phyloP scores from a whole-genome alignment of 2,329 filamentous ascomycete genomes.

The Fusarium multiceps region DNA sequence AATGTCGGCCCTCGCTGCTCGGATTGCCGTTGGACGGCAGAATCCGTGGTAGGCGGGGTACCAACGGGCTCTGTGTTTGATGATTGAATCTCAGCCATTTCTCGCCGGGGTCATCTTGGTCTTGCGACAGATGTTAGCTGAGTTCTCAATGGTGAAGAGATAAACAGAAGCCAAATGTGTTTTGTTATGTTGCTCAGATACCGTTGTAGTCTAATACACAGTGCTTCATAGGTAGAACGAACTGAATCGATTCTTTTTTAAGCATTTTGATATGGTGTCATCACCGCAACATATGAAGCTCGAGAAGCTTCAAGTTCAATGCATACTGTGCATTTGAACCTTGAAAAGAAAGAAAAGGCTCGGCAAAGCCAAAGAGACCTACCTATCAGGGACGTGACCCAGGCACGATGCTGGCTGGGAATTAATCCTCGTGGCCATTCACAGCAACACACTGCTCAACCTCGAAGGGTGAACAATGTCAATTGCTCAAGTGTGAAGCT shows the following conservation, averaged over 20 bases:
- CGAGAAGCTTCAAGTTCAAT: conserved; percentile 4
- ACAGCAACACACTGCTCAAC: conserved; percentile 38
- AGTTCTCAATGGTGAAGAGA: neutral
- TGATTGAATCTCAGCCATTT: conserved; percentile 57
- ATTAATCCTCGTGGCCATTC: conserved; percentile 44
- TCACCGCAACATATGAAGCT: conserved; percentile 59
- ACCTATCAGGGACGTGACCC: conserved; percentile 50
- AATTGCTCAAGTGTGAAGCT: conserved; percentile 34
- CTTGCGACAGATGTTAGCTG: conserved; percentile 46
- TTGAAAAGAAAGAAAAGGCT: neutral
- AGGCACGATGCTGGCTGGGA: conserved; percentile 40
- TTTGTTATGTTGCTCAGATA: conserved; percentile 76
- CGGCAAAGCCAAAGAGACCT: conserved; percentile 26
- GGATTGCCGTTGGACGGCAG: conserved; percentile 34
- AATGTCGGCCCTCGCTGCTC: conserved; percentile 58
- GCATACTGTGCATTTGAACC: neutral
- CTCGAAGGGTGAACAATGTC: conserved; percentile 33
- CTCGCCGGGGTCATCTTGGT: conserved; percentile 59
- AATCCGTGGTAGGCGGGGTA: conserved; percentile 36
- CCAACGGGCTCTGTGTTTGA: conserved; percentile 38
- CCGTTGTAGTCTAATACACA: conserved; percentile 91
- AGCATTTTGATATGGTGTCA: conserved; percentile 69
- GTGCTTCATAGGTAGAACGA: conserved; percentile 69
- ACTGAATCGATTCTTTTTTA: conserved; percentile 72
- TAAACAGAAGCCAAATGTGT: conserved; percentile 34